A percentile compares a stretch with the other conserved stretches of the same genome.
phyloP scores from a whole-genome alignment of 768 basidiomycete genomes.

The Lepiota brunneoincarnata region DNA sequence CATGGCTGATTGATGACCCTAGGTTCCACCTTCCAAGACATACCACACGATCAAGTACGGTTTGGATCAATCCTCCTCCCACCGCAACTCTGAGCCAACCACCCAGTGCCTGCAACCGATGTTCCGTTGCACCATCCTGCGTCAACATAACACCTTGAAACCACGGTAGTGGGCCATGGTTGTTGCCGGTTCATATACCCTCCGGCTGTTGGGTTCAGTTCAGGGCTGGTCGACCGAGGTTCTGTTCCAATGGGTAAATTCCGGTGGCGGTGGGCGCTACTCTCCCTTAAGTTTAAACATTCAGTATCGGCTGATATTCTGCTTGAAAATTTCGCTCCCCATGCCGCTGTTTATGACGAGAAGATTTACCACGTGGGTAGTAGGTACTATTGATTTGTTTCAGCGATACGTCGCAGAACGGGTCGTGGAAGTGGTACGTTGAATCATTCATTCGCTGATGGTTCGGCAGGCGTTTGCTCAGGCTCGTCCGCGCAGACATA shows the following conservation, averaged over 20 bases:
- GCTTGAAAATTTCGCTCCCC: constrained; percentile 12
- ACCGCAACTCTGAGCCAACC: neutral
- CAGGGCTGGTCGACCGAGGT: constrained; percentile 18
- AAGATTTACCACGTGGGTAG: constrained; percentile 23
- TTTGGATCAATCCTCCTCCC: neutral
- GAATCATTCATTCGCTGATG: neutral
- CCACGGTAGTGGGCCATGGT: constrained; percentile 15
- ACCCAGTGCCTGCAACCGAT: constrained; percentile 12
- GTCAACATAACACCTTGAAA: constrained; percentile 15
- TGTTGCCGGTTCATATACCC: neutral
- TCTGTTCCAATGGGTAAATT: constrained; percentile 20
- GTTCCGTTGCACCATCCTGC: constrained; percentile 13
- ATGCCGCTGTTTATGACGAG: constrained; percentile 16
- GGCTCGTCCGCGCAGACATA: constrained; percentile 10
- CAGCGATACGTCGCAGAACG: constrained; percentile 8
- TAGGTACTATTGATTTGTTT: constrained; percentile 16
- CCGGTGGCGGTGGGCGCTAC: constrained; percentile 15
- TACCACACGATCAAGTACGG: constrained; percentile 14
- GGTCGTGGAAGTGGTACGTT: constrained; percentile 14
- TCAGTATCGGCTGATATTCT: neutral
- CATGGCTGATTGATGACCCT: neutral
- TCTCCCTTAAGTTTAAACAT: neutral
- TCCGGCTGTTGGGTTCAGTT: constrained; percentile 13
- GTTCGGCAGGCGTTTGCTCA: constrained; percentile 9
- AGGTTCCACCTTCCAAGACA: constrained; percentile 20